Percentiles rank a stretch among this genome's conserved stretches.
Evolutionary conservation across 2,329 filamentous ascomycete species (phyloP).

Genomic region (Penicillium sp.): DNA sequence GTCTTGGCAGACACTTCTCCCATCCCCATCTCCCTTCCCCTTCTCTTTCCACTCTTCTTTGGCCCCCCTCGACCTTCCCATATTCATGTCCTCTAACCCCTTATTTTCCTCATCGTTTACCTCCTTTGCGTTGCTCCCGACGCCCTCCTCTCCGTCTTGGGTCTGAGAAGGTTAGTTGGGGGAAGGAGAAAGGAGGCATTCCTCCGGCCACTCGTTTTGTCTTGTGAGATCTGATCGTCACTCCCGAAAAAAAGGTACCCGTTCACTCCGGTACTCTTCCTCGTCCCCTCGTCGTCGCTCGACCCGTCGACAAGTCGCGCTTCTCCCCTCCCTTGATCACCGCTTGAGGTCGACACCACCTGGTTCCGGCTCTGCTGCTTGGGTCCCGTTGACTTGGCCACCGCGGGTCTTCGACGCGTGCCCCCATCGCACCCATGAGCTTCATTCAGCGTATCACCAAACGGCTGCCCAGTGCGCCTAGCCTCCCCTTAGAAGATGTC

Average conservation of each 20-base stretch:
- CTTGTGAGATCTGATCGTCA: constrained; percentile 12
- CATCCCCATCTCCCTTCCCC: constrained; percentile 22
- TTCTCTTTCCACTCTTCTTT: constrained; percentile 17
- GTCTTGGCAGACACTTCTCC: constrained; percentile 33
- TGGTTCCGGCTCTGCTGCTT: constrained; percentile 16
- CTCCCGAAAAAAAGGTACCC: background rate
- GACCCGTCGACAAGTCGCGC: background rate
- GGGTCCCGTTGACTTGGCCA: constrained; percentile 20
- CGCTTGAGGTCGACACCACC: background rate
- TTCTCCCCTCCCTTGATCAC: constrained; percentile 3
- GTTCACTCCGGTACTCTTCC: background rate
- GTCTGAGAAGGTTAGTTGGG: constrained; percentile 32
- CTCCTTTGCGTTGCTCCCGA: constrained; percentile 24
- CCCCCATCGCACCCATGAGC: constrained; percentile 45
- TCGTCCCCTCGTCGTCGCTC: background rate
- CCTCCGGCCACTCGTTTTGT: constrained; percentile 43
- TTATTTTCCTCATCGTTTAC: constrained; percentile 12
- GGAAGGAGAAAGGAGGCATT: constrained; percentile 41
- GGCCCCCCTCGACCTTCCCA: constrained; percentile 20
- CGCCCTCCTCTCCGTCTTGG: constrained; percentile 30
- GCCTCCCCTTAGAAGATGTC: constrained; percentile 47
- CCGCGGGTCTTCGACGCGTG: constrained; percentile 24
- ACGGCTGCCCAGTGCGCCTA: constrained; percentile 49
- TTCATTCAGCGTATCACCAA: constrained; percentile 55
- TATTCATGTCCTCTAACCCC: constrained; percentile 16